Percentiles rank a stretch among this genome's conserved stretches.
These are phyloP conservation scores for Binderoboletus segoi DNA, from an alignment of 1,284 basidiomycete genomes.

Conservation along the genomic window DNA sequence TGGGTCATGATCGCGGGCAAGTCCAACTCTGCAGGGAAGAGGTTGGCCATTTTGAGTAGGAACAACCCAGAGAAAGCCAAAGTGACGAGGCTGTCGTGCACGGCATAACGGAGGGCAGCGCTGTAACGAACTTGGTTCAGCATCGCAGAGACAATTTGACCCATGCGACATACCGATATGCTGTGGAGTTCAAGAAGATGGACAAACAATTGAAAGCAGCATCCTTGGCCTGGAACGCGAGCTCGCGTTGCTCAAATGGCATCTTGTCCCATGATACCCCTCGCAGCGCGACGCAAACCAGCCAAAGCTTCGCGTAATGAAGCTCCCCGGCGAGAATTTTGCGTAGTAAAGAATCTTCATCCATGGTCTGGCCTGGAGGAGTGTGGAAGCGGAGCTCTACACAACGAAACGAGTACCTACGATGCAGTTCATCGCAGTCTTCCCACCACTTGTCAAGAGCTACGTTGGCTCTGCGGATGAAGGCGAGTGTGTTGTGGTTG, in stretches of 20 bases:
- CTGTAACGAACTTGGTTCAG: slow-evolving; percentile 38
- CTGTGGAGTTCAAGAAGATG: slow-evolving; percentile 76
- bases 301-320: slow-evolving; percentile 91
- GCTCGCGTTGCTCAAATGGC: slow-evolving; percentile 89
- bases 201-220: slow-evolving; percentile 84
- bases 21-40: slow-evolving; percentile 83
- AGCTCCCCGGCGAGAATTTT: slow-evolving; percentile 87
- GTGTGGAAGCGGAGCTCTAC: slow-evolving; percentile 7
- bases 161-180: slow-evolving; percentile 60
- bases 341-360: slow-evolving; percentile 81
- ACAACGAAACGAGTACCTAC: slow-evolving; percentile 42
- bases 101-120: slow-evolving; percentile 83
- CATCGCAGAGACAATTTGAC: background rate
- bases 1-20: slow-evolving; percentile 71
- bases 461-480: slow-evolving; percentile 82
- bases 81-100: slow-evolving; percentile 90
- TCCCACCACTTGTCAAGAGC: slow-evolving; percentile 89
- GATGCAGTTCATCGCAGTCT: slow-evolving; percentile 83
- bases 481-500: slow-evolving; percentile 80
- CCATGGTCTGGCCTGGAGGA: slow-evolving; percentile 68
- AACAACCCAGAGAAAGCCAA: slow-evolving; percentile 92
- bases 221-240: slow-evolving; percentile 93
- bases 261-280: slow-evolving; percentile 94
- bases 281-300: slow-evolving; percentile 88
- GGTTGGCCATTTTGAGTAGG: slow-evolving; percentile 87